phyloP scores from a whole-genome alignment of 1,284 basidiomycete species.

The Leccinum solheimii region DNA sequence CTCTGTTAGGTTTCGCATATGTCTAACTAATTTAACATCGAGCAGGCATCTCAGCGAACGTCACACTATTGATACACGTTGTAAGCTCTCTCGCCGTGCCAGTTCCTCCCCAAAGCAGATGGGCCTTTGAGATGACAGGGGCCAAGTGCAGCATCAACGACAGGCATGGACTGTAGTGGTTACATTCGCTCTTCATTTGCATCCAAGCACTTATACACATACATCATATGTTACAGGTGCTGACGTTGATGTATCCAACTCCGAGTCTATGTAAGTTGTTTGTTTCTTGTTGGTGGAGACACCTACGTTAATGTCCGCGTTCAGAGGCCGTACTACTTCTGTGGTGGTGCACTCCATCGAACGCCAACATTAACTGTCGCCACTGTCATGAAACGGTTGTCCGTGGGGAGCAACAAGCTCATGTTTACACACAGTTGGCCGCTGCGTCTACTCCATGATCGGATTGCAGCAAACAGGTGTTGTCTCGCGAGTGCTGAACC shows the following conservation, averaged over 20 bases:
- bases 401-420: conserved; percentile 69
- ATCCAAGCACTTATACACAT: conserved; percentile 2
- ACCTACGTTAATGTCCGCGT: conserved; percentile 20
- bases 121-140: conserved; percentile 61
- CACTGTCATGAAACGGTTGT: conserved; percentile 16
- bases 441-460: conserved; percentile 7
- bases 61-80: conserved; percentile 64
- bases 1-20: conserved; percentile 6
- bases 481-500: conserved; percentile 81
- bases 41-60: conserved; percentile 80
- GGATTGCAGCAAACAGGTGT: conserved; percentile 43
- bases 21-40: conserved; percentile 46
- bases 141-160: conserved; percentile 82
- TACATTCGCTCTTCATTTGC: conserved; percentile 12
- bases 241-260: conserved; percentile 63
- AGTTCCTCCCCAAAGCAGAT: conserved; percentile 37
- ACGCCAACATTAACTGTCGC: conserved; percentile 6
- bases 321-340: conserved; percentile 49
- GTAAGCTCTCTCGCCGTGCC: conserved; percentile 36
- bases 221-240: conserved; percentile 49
- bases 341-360: conserved; percentile 48
- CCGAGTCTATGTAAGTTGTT: conserved; percentile 63
- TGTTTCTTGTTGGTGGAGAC: conserved; percentile 6
- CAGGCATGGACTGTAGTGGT: conserved; percentile 67
- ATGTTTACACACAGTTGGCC: conserved; percentile 45